These are phyloP conservation scores for Yamadazyma trypodendri DNA, from an alignment of 1,139 yeast species.

Conservation along the genomic window DNA sequence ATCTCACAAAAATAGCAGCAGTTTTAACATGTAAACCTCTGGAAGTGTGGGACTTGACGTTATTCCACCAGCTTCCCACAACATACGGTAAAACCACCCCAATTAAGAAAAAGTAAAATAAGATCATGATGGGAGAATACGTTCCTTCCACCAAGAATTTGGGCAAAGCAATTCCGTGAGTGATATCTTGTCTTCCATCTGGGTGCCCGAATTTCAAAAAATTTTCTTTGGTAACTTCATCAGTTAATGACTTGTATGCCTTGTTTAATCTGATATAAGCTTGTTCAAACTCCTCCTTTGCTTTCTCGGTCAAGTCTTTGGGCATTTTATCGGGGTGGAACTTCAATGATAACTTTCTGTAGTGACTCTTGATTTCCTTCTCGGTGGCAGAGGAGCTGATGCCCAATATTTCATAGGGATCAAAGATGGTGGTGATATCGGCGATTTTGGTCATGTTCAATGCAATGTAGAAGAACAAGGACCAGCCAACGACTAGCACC, in stretches of 20 bases:
- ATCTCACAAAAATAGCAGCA: slow-evolving; percentile 68
- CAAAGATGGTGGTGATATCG: slow-evolving; percentile 55
- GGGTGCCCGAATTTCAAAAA: slow-evolving; percentile 92
- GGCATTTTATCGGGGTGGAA: slow-evolving; percentile 93
- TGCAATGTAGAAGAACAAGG: slow-evolving; percentile 49
- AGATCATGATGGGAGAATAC: slow-evolving; percentile 65
- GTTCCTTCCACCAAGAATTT: slow-evolving; percentile 85
- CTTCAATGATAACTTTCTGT: slow-evolving; percentile 81
- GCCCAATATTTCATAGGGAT: slow-evolving; percentile 87
- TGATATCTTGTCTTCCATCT: slow-evolving; percentile 92
- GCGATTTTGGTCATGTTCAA: slow-evolving; percentile 49
- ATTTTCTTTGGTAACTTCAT: slow-evolving; percentile 80
- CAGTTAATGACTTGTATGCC: slow-evolving; percentile 94
- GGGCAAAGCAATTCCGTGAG: slow-evolving; percentile 97
- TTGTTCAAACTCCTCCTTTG: slow-evolving; percentile 61
- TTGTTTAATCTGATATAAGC: slow-evolving; percentile 79
- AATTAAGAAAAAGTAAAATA: slow-evolving; percentile 65
- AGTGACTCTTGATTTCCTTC: slow-evolving; percentile 75
- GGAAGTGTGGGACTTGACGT: slow-evolving; percentile 76
- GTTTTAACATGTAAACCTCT: slow-evolving; percentile 81
- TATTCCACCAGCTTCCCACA: slow-evolving; percentile 90
- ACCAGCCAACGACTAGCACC: slow-evolving; percentile 68
- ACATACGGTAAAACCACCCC: slow-evolving; percentile 76
- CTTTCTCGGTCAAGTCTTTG: slow-evolving; percentile 62
- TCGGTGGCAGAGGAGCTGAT: slow-evolving; percentile 68